Conservation (phyloP, 208 protist genomes). For the Tritrichomonas musculus region DNA sequence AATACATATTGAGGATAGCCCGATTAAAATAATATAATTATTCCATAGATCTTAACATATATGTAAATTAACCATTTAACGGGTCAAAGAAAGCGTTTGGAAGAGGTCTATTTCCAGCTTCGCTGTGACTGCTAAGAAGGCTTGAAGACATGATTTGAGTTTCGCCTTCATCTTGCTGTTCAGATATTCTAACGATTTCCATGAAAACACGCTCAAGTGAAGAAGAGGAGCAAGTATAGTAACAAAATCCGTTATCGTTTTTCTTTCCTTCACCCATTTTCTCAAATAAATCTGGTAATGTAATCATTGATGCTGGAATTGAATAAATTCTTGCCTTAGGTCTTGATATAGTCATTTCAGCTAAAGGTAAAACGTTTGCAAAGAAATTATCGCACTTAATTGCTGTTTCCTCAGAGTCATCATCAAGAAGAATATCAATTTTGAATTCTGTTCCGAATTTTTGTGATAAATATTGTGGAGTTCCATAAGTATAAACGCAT, state of each 20-base stretch:
- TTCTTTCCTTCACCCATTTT: not conserved
- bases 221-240: not conserved
- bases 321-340: not conserved
- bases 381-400: not conserved
- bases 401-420: not conserved
- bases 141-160: too few relatives aligned
- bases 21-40: too few relatives aligned
- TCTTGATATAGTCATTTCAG: not conserved
- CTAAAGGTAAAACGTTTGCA: not conserved
- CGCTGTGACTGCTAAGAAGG: too few relatives aligned
- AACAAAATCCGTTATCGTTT: not conserved
- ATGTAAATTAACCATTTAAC: too few relatives aligned
- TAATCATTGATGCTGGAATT: not conserved
- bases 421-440: not conserved
- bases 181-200: not conserved
- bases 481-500: not conserved
- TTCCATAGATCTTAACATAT: too few relatives aligned
- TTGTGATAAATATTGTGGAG: not conserved
- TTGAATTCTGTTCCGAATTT: not conserved
- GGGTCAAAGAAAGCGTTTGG: too few relatives aligned
- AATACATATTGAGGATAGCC: too few relatives aligned
- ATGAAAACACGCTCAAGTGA: not conserved
- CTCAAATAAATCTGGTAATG: not conserved
- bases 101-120: too few relatives aligned
- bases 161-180: not conserved